Base-by-base conservation (phyloP, 352 stramenopile genomes). In the Phytophthora fragariae region DNA sequence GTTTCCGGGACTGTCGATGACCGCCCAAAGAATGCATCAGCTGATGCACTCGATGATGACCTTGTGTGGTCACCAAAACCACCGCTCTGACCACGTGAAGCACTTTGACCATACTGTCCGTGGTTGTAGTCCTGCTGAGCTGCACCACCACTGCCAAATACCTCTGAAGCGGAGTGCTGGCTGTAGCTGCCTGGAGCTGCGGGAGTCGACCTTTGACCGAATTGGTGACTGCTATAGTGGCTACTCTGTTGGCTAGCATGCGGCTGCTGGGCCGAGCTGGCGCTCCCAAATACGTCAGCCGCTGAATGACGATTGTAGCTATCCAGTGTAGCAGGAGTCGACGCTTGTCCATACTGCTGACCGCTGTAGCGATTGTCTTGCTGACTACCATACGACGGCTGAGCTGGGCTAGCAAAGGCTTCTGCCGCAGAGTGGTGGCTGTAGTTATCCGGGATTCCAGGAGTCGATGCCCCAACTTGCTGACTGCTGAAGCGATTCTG, bases 21-120 rank as follows among this genome's bases (percentile, higher is more conserved):
- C 0, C n/a, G 62, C n/a, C 70, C 65, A 68, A 81, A 71, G 31
- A 81, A 75, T 56, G 62, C 70, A 58, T 78, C 54, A 33, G 65
- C 56, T 35, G 68, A 71, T 64, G 69, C 65, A 49, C 41, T 74
- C 39, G 65, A 72, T 11, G 65, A 65, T 55, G 74, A 62, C 27
- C 39, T 46, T 27, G 47, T 58, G 47, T 79, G 67, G 9, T 63
- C 52, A 9, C 62, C 59, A 57, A 71, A 64, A 59, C 37, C 37
- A 24, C 33, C 59, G 5, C 37, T 12, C 44, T 52, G 24, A 1
- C 37, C 53, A 57, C 39, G 29, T 10, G 24, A 29, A 44, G 44
- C 27, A 27, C 49, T 62, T 62, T 65, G 65, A 15, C 33, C 60
- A 55, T 59, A 56, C 24, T 69, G 53, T 27, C 56, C 27, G 47